A percentile compares a stretch with the other conserved stretches of the same genome.
Evolutionary conservation across 768 basidiomycete species (phyloP).

Genomic region (Dendrothele bispora): DNA sequence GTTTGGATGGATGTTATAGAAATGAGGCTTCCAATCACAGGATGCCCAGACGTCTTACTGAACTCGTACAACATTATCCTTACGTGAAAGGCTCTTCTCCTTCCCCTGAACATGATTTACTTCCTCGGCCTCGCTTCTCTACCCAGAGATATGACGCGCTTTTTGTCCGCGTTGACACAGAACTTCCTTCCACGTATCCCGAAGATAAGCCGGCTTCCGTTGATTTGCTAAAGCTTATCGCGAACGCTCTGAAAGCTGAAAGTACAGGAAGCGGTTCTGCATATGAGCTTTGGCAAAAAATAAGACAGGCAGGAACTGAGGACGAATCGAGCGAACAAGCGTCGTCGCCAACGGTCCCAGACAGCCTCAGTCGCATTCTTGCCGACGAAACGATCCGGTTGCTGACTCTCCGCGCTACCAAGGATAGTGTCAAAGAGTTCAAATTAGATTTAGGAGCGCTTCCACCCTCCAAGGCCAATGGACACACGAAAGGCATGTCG

Average conservation of each 20-base stretch:
- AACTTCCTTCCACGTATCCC: conserved; percentile 35
- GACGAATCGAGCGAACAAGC: conserved; percentile 32
- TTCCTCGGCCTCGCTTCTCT: conserved; percentile 67
- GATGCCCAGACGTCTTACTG: conserved; percentile 69
- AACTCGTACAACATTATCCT: conserved; percentile 71
- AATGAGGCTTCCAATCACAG: conserved; percentile 55
- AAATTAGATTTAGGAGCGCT: too few species aligned
- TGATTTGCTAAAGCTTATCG: conserved; percentile 59
- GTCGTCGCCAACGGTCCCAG: conserved; percentile 32
- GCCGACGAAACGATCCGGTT: conserved; percentile 66
- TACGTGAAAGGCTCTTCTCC: conserved; percentile 39
- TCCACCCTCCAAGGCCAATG: too few species aligned
- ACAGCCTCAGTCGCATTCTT: conserved; percentile 53
- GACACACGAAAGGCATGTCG: too few species aligned
- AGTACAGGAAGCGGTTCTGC: conserved; percentile 31
- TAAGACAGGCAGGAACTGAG: conserved; percentile 38
- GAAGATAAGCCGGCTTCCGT: conserved; percentile 40
- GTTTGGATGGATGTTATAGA: conserved; percentile 31
- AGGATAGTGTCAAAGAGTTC: too few species aligned
- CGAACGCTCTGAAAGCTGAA: conserved; percentile 56
- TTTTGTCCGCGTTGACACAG: conserved; percentile 63
- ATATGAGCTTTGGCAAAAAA: conserved; percentile 50
- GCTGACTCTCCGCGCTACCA: too few species aligned
- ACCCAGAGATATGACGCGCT: conserved; percentile 65
- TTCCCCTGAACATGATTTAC: conserved; percentile 38